Conservation (phyloP, 768 basidiomycete genomes). For the Leccinum aurantiacum region DNA sequence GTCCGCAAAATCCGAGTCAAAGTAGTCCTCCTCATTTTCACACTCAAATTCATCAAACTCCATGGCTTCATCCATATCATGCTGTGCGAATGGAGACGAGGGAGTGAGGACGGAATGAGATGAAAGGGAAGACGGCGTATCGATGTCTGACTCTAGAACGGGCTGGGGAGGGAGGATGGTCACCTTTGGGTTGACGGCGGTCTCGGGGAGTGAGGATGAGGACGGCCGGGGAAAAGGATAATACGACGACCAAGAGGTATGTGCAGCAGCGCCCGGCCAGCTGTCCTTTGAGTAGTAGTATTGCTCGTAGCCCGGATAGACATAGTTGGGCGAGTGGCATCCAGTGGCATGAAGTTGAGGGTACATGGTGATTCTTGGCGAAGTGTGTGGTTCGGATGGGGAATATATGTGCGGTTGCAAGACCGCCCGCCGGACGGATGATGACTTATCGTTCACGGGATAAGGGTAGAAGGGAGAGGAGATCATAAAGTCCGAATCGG, state of each 20-base stretch:
- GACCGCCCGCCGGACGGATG: constrained; percentile 20
- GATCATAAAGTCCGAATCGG: constrained; percentile 33
- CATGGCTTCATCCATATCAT: constrained; percentile 17
- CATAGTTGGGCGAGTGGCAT: constrained; percentile 22
- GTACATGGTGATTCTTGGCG: constrained; percentile 28
- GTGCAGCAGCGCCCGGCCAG: constrained; percentile 10
- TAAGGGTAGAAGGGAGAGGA: constrained; percentile 31
- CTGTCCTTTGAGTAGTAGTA: constrained; percentile 23
- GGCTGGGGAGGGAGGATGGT: constrained; percentile 27
- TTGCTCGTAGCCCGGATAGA: constrained; percentile 26
- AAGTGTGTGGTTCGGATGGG: constrained; percentile 23
- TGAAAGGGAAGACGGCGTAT: constrained; percentile 33
- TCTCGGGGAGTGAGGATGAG: constrained; percentile 16
- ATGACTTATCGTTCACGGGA: constrained; percentile 23
- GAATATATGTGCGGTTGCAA: constrained; percentile 35
- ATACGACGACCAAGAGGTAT: constrained; percentile 23
- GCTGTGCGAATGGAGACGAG: constrained; percentile 29
- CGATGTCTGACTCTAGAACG: constrained; percentile 25
- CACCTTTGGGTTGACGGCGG: constrained; percentile 30
- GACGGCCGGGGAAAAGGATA: constrained; percentile 16
- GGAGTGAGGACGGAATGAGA: constrained; percentile 35
- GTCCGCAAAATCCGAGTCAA: constrained; percentile 34
- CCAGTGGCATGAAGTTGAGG: constrained; percentile 21
- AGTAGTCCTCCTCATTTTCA: constrained; percentile 33
- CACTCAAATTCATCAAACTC: constrained; percentile 35